Base-by-base conservation (phyloP, 2,329 filamentous ascomycete species). In the Dothistroma septosporum region DNA sequence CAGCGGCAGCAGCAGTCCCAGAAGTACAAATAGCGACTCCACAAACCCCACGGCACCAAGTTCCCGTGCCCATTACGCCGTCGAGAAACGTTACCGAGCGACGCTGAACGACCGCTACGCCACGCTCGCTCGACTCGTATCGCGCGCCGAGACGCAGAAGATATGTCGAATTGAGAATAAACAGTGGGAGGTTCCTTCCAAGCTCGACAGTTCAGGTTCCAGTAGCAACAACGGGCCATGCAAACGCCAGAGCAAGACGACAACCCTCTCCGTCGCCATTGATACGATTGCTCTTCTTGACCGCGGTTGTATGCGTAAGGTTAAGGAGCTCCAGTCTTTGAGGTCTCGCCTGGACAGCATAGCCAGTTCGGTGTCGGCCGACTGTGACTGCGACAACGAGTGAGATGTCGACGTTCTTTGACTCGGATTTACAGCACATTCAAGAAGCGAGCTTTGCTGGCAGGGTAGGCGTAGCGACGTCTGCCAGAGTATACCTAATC, bases 61-160 rank as follows among this genome's bases (percentile, higher is more conserved):
- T 31, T 19, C 32, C 22, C 9, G 77, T 74, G 1, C 70, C 73
- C 6, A 80, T 77, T 6, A 79, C 74, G 19, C 75, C 72, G 1
- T 67, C 10, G 74, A 77, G n/a, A 65, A 77, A 53, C 53, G 59
- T 9, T 65, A 65, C 28, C 60, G 63, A 33, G 61, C 63, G 5
- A 62, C 58, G 4, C 47, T 65, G 10, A 65, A 65, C 33, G 60
- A 65, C 31, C 63, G 63, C 28, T 65, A 62, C 53, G 63, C 63
- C 4, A 63, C 60, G 2, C 58, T 65, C 14, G 63, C 63, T 10
- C 61, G 63, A 10, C 53, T 65, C 37, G 63, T 65, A 8, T 58
- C 60, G 1, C 60, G 61, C 21, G 37, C 50, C n/a, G 60, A 65
- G 31, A 65, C 63, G 4, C 49, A 61, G 33, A 50, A 61, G 47